Evolutionary conservation across 306 rosid species (phyloP), one percentile per base, ranked within the genome.

Genomic region (Alnus glutinosa): DNA sequence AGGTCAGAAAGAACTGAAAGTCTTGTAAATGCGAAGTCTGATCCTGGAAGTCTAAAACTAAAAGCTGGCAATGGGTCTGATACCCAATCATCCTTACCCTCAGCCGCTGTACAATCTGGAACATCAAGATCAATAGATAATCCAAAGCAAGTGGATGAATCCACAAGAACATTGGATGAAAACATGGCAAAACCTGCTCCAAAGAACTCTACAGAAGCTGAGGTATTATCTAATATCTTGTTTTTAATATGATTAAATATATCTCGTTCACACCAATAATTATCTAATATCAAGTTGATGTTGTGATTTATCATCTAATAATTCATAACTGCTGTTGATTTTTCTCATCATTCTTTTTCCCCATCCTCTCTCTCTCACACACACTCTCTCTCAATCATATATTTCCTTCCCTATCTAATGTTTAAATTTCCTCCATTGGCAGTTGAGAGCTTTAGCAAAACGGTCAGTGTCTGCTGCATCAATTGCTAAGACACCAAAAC

Each of bases 11-110:
- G 90, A 86, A 79, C 74, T 36, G 98, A 92, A 73, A 82, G 85
- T 80, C 80, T 66, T 71, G 66, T 85, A 42, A 73, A 61, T 34
- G 32, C 77, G 63, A 92, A 91, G 87, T 87, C 93, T 83, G 98
- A 95, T 73, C 77, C 89, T 85, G 92, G 94, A 70, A 91, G 80
- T 71, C 71, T 70, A 73, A 95, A 95, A 85, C 82, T 58, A 62
- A 95, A 88, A 84, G 89, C 87, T 79, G 79, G 84, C 55, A 93
- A 90, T 75, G 98, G 96, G 44, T 79, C 90, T 58, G 99, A 93
- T 87, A 81, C 81, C 67, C 98, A 89, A 12, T 77, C 96, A 75
- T 81, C 90, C 37, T 69, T 90, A 70, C 71, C 88, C 62, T 77
- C 79, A 44, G 64, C 91, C 72, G 61, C 83, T 71, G 83, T 83